A percentile compares a stretch with the other conserved stretches of the same genome.
Evolutionary conservation across 2,329 filamentous ascomycete genomes (phyloP).

Genomic region (Chrysoporthe austroafricana): DNA sequence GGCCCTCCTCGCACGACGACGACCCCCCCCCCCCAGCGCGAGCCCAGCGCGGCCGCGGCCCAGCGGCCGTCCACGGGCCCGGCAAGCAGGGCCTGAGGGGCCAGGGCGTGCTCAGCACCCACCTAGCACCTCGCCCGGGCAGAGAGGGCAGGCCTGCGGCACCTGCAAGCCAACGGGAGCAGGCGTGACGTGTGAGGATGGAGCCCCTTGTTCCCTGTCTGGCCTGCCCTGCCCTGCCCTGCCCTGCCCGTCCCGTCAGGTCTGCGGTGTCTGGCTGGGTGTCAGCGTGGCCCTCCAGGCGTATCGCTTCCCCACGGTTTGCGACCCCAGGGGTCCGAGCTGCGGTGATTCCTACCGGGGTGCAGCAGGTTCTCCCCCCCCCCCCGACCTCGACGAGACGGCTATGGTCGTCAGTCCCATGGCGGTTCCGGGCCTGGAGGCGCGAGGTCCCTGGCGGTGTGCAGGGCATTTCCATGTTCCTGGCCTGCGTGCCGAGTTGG

Average conservation of each 20-base stretch:
- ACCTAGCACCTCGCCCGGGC: too few relatives aligned
- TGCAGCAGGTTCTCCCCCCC: neutral
- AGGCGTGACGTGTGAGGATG: constrained; percentile 5
- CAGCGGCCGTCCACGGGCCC: neutral
- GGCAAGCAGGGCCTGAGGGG: neutral
- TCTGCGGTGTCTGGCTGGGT: neutral
- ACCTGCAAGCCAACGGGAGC: constrained; percentile 9
- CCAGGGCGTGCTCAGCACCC: too few relatives aligned
- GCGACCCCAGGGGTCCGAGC: neutral
- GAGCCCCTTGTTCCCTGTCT: constrained; percentile 5
- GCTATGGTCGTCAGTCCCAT: neutral
- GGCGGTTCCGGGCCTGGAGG: neutral
- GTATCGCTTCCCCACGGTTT: neutral
- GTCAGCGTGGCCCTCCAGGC: neutral
- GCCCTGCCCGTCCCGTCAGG: neutral
- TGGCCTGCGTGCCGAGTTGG: neutral
- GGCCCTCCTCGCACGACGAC: too few relatives aligned
- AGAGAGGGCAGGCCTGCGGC: neutral
- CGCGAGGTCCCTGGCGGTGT: neutral
- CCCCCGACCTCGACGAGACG: neutral
- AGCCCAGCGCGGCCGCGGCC: too few relatives aligned
- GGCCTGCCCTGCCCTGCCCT: too few relatives aligned
- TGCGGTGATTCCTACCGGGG: too few relatives aligned
- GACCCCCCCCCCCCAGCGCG: too few relatives aligned
- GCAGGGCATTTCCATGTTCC: neutral